These are phyloP conservation scores for Delonix regia DNA, from an alignment of 306 rosid genomes.

Conservation along the genomic window DNA sequence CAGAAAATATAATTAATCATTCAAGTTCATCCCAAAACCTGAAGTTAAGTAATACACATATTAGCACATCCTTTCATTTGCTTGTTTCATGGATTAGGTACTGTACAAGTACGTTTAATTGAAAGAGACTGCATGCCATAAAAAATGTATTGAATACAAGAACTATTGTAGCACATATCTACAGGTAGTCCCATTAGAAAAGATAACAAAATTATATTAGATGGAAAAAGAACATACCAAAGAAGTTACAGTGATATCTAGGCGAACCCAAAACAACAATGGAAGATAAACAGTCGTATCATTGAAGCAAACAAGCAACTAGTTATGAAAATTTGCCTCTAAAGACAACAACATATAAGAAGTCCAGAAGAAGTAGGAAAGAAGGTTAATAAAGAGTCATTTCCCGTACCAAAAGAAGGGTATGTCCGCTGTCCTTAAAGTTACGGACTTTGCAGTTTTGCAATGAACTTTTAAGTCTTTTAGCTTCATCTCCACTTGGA, in stretches of 20 bases:
- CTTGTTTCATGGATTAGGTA: neutral
- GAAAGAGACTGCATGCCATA: neutral
- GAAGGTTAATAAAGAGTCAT: conserved; percentile 26
- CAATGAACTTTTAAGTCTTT: conserved; percentile 57
- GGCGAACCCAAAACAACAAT: neutral
- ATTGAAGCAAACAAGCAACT: neutral
- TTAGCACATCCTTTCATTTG: conserved; percentile 15
- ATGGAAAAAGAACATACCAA: neutral
- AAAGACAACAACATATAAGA: neutral
- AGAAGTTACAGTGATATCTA: neutral
- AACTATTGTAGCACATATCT: neutral
- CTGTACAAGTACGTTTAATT: neutral
- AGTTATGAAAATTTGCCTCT: neutral
- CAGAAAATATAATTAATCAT: conserved; percentile 29
- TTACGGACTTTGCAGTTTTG: conserved; percentile 65
- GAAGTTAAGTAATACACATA: neutral
- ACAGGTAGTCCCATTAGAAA: neutral
- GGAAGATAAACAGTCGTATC: neutral
- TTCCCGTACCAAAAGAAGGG: conserved; percentile 84
- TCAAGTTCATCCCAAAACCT: neutral
- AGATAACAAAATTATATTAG: neutral
- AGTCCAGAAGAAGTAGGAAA: neutral
- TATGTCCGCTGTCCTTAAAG: conserved; percentile 86
- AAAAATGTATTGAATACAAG: neutral
- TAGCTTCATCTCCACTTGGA: conserved; percentile 84